These are phyloP conservation scores for Hypomontagnella submonticulosa DNA, from an alignment of 495 filamentous ascomycete genomes.

Conservation along the genomic window DNA sequence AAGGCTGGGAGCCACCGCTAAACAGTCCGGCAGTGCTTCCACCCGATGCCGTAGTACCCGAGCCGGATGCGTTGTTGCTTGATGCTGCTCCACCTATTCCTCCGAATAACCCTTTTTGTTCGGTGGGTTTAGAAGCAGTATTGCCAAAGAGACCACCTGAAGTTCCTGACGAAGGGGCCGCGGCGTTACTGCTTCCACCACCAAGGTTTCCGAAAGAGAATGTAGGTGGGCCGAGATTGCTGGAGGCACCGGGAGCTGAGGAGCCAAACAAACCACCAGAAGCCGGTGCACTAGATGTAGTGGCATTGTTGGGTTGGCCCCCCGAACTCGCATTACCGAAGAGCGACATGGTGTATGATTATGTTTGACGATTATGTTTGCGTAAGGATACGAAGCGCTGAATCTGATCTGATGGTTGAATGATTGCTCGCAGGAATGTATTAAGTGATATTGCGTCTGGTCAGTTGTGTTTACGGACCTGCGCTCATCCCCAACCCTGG, in stretches of 20 bases:
- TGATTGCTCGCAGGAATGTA: slow-evolving; percentile 37
- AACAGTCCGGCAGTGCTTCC: slow-evolving; percentile 53
- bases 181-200: slow-evolving; percentile 27
- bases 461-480: slow-evolving; percentile 19
- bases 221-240: slow-evolving; percentile 42
- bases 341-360: slow-evolving; percentile 41
- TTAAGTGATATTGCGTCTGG: slow-evolving; percentile 22
- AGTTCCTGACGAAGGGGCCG: slow-evolving; percentile 45
- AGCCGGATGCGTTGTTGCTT: slow-evolving; percentile 39
- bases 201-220: slow-evolving; percentile 58
- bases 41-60: slow-evolving; percentile 47
- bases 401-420: not conserved
- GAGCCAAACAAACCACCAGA: slow-evolving; percentile 54
- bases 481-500: slow-evolving; percentile 33
- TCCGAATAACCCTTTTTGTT: slow-evolving; percentile 52
- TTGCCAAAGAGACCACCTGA: slow-evolving; percentile 63
- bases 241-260: slow-evolving; percentile 29
- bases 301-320: slow-evolving; percentile 51
- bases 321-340: slow-evolving; percentile 52
- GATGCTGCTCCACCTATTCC: slow-evolving; percentile 17
- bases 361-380: slow-evolving; percentile 10
- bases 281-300: slow-evolving; percentile 55
- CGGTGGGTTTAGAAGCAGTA: slow-evolving; percentile 43
- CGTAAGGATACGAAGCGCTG: not conserved
- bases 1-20: slow-evolving; percentile 35